Base-by-base conservation (phyloP, 768 basidiomycete genomes). In the Kwoniella sp. region DNA sequence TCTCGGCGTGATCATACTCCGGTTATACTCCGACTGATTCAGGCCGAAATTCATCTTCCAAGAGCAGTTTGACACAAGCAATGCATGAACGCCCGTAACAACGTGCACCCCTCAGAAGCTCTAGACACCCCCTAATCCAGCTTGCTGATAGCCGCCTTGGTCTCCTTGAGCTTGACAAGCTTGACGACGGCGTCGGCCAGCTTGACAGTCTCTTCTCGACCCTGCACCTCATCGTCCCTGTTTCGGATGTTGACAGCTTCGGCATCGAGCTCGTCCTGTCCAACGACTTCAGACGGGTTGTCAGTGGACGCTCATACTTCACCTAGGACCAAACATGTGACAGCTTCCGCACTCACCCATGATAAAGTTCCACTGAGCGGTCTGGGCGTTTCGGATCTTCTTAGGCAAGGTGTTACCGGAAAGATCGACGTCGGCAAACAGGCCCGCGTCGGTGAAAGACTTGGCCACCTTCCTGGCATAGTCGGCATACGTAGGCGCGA, bases 301-400 rank as follows among this genome's bases (percentile, higher is more conserved):
- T n/a, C n/a, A n/a, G n/a, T n/a, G n/a, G n/a, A n/a, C n/a, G n/a
- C n/a, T n/a, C n/a, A n/a, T n/a, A n/a, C n/a, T n/a, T n/a, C n/a
- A n/a, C n/a, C n/a, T n/a, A n/a, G 28, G 37, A 25, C 14, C 14
- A 29, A 55, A 23, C 3, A 4, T n/a, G 37, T 4, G 15, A n/a
- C n/a, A 5, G 17, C n/a, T 2, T 1, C 7, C 9, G 14, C 0
- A 59, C 84, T 48, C 56, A 95, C 92, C 90, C 60, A 98, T 80
- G 64, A 96, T 89, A 73, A 95, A 96, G 77, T 98, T 98, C 77
- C 93, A 95, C 74, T 96, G 93, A 27, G 91, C 88, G 59, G 93
- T 83, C 77, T 99, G 92, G 19, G 88, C 92, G 71, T 98, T 96
- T 25, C 92, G 82, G 67, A 99, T 89, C 80, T 96, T 98, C 82